Conservation (phyloP, 441 rosid species). For the Adansonia rubrostipa region DNA sequence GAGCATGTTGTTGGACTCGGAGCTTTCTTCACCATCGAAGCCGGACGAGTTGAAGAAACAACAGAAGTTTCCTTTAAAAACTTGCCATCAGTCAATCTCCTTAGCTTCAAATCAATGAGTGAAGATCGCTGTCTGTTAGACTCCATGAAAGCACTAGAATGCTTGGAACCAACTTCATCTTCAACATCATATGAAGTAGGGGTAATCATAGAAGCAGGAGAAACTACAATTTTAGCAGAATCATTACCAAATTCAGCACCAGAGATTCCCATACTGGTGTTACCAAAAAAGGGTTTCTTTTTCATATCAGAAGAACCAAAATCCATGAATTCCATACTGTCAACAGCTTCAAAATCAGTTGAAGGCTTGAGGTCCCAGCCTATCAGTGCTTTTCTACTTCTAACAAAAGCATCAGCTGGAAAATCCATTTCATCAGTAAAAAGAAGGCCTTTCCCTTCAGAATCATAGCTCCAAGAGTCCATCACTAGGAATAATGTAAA, state of each 20-base stretch:
- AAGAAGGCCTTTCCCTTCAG: constrained; percentile 39
- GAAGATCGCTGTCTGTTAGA: constrained; percentile 44
- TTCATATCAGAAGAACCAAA: constrained; percentile 38
- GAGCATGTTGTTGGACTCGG: constrained; percentile 29
- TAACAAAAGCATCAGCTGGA: constrained; percentile 37
- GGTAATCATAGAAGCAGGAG: constrained; percentile 39
- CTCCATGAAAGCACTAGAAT: constrained; percentile 45
- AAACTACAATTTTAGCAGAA: constrained; percentile 12
- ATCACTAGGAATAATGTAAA: constrained; percentile 27
- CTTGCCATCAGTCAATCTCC: constrained; percentile 51
- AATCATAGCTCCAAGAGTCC: constrained; percentile 56
- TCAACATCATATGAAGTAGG: constrained; percentile 36
- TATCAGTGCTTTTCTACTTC: constrained; percentile 36
- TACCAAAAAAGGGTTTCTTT: constrained; percentile 28
- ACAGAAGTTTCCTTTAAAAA: constrained; percentile 34
- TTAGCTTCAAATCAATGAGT: constrained; percentile 61
- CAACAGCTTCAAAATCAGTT: constrained; percentile 35
- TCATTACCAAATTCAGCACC: constrained; percentile 23
- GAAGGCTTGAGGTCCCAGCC: constrained; percentile 46
- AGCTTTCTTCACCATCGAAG: constrained; percentile 43
- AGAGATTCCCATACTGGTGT: constrained; percentile 1
- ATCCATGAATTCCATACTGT: constrained; percentile 35
- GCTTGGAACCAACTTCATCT: constrained; percentile 46
- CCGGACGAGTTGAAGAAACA: constrained; percentile 40
- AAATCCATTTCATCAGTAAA: constrained; percentile 38